Base-by-base conservation (phyloP, 495 filamentous ascomycete genomes). In the Neurospora tetrasperma region DNA sequence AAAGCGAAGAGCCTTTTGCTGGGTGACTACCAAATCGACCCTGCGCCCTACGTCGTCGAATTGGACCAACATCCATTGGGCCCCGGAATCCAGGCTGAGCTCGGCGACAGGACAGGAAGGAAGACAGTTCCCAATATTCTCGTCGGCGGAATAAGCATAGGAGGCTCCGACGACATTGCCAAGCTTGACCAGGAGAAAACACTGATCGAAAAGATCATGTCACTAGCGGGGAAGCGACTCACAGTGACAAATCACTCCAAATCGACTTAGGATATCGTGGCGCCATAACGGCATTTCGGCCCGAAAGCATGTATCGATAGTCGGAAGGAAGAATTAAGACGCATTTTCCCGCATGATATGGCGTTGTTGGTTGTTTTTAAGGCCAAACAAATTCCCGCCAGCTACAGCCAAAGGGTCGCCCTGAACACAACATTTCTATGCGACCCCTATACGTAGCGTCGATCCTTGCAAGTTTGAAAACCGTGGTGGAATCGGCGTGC, bases 101-200 rank as follows among this genome's bases (percentile, higher is more conserved):
- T 99, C 23, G 87, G 76, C 11, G 87, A 90, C 73, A 90, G 84
- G 75, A 99, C 96, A 3, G 92, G 92, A 35, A 85, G 96, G 31
- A 84, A 84, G 69, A 99, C 96, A 1, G 96, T 99, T 3, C 96
- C 96, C 3, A 99, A 99, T 77, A 85, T 99, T 40, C 83, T 99
- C 71, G 87, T 99, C 66, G 92, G 90, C 77, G 96, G 93, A 5
- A 89, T 90, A 79, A 96, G 92, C 77, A 94, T 98, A 74, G 96
- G 96, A 38, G 96, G 96, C 39, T 90, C 93, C 62, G 95, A 98
- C 77, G 93, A 97, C 42, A 87, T 98, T 72, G 87, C 88, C 46
- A 90, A 86, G 35, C 79, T 98, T 73, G 90, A 97, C 79, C 77
- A 83, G 48, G 86, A 86, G n/a, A 90, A 89, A 74, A 87, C 85